These are phyloP conservation scores for Protea cynaroides DNA, from an alignment of 164 flowering plant genomes.

Conservation along the genomic window DNA sequence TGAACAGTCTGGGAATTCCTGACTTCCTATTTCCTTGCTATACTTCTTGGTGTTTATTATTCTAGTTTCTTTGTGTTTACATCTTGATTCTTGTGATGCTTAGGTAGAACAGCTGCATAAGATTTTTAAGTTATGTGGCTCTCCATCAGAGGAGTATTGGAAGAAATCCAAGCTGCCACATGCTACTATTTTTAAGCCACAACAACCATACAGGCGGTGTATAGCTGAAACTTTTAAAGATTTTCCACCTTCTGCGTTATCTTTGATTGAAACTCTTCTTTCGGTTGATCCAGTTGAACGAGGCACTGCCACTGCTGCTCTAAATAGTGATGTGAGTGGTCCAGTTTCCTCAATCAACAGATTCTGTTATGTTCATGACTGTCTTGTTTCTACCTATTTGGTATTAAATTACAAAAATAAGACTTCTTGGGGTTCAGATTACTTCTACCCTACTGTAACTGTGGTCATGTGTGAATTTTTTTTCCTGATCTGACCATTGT, in stretches of 20 bases:
- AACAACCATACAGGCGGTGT: constrained; percentile 63
- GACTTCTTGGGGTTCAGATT: no score
- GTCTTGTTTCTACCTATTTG: neutral
- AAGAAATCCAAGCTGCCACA: constrained; percentile 55
- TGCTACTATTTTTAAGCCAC: constrained; percentile 66
- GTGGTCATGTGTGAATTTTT: no score
- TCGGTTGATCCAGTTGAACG: constrained; percentile 61
- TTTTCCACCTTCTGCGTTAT: constrained; percentile 53
- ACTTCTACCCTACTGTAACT: no score
- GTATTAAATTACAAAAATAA: no score
- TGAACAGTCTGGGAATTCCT: neutral
- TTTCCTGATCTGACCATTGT: no score
- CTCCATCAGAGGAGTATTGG: constrained; percentile 79
- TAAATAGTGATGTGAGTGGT: constrained; percentile 58
- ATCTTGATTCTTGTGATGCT: constrained; percentile 2
- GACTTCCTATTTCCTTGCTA: neutral
- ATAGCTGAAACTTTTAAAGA: constrained; percentile 56
- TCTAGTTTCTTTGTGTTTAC: neutral
- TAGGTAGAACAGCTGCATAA: constrained; percentile 82
- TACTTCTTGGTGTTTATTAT: neutral
- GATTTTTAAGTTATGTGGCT: constrained; percentile 82
- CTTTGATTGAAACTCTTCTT: constrained; percentile 60
- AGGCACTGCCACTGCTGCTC: constrained; percentile 57
- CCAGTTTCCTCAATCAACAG: neutral
- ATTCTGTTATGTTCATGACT: neutral